These are phyloP conservation scores for Paraglomus brasilianum DNA, from an alignment of 192 early-diverging fungal species.

Conservation along the genomic window DNA sequence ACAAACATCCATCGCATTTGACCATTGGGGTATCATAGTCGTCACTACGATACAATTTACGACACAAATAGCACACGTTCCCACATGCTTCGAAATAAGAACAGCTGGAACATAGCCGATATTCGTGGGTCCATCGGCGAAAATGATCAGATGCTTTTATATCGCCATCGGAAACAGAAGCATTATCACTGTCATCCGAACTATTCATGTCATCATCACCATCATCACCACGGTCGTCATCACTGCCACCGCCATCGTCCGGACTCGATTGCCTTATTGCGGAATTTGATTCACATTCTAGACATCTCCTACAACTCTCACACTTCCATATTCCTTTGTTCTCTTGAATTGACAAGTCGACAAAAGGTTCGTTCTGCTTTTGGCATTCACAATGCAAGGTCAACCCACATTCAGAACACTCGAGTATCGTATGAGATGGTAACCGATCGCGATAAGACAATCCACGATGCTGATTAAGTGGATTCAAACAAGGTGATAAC, in stretches of 20 bases:
- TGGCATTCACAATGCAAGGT: conserved; percentile 35
- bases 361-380: conserved; percentile 21
- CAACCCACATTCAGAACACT: conserved; percentile 26
- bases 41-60: conserved; percentile 48
- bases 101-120: conserved; percentile 50
- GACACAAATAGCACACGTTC: conserved; percentile 56
- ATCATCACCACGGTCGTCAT: neutral
- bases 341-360: conserved; percentile 18
- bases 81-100: conserved; percentile 49
- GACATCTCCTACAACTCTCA: conserved; percentile 32
- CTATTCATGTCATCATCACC: neutral
- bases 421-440: neutral
- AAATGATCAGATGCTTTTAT: neutral
- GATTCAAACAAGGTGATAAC: neutral
- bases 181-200: neutral
- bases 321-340: conserved; percentile 33
- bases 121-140: conserved; percentile 49
- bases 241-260: neutral
- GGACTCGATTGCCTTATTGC: neutral
- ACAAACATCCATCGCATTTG: conserved; percentile 58
- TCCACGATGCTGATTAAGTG: too few species aligned
- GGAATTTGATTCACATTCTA: conserved; percentile 34
- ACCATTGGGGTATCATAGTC: conserved; percentile 59
- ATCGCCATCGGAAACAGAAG: neutral
- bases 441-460: too few species aligned